A percentile compares a stretch with the other conserved stretches of the same genome.
Conservation (phyloP, 805 yeast species). For the Sporopachydermia lactativora region DNA sequence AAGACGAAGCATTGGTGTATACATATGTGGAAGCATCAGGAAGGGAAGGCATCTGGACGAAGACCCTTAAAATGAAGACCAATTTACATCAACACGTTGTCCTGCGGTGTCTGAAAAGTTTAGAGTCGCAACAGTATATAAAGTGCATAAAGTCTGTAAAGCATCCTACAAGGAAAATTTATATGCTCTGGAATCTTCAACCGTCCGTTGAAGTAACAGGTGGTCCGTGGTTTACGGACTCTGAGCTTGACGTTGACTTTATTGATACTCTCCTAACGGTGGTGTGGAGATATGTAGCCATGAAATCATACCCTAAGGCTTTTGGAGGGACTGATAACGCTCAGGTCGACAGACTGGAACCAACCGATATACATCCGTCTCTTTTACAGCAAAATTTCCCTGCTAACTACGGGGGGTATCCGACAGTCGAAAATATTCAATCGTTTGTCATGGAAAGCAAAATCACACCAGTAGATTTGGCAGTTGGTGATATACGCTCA, state of each 20-base stretch:
- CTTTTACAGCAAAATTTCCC: slow-evolving; percentile 35
- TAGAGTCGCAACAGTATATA: slow-evolving; percentile 72
- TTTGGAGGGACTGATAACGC: slow-evolving; percentile 23
- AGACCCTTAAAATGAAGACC: slow-evolving; percentile 76
- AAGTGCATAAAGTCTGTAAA: slow-evolving; percentile 85
- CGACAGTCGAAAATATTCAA: slow-evolving; percentile 59
- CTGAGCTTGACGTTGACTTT: slow-evolving; percentile 88
- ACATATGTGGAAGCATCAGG: slow-evolving; percentile 86
- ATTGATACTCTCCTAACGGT: slow-evolving; percentile 73
- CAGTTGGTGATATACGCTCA: slow-evolving; percentile 57
- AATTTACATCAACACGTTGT: slow-evolving; percentile 90
- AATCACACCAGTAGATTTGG: slow-evolving; percentile 72
- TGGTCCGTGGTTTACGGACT: slow-evolving; percentile 98
- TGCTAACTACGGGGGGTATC: slow-evolving; percentile 46
- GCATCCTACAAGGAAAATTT: slow-evolving; percentile 87
- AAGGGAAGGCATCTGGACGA: slow-evolving; percentile 94
- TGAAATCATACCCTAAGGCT: slow-evolving; percentile 62
- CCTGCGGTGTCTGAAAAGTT: slow-evolving; percentile 59
- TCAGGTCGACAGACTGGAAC: slow-evolving; percentile 7
- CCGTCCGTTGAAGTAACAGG: slow-evolving; percentile 96
- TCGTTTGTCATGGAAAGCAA: slow-evolving; percentile 59
- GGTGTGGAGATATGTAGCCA: slow-evolving; percentile 76
- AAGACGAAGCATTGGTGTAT: slow-evolving; percentile 85
- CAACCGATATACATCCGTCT: slow-evolving; percentile 18
- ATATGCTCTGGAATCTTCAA: slow-evolving; percentile 86